Base-by-base conservation (phyloP, 768 basidiomycete species). In the Holtermanniella nyarrowii region DNA sequence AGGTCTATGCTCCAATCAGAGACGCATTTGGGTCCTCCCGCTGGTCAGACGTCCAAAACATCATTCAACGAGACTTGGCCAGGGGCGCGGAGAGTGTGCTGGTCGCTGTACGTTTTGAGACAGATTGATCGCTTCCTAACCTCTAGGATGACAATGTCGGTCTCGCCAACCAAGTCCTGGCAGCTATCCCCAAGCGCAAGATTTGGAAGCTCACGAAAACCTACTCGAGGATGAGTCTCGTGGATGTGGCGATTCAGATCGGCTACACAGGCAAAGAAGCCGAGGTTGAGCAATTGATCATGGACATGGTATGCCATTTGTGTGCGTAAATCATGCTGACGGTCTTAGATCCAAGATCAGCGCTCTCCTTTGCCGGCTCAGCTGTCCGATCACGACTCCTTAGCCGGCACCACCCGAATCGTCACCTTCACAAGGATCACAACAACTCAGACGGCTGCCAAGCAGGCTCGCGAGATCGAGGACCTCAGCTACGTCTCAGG, bases 81-180 rank as follows among this genome's bases (percentile, higher is more conserved):
- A 48, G n/a, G 16, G 16, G 31, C 31, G 31, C 31, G 31, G 10
- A 37, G 31, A 16, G 31, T 37, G 31, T 16, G 7, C 16, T 39
- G 4, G 24, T 18, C 7, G 23, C 18, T 3, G 48, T 26, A 46
- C 14, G 16, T 51, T 13, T 2, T 3, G n/a, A 23, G 21, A 5
- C 26, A 14, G 12, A 41, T 39, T 42, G 10, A 16, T 16, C 10
- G 16, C 10, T 37, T 7, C 10, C 31, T 37, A 37, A 37, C 31
- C 48, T 37, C 3, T 24, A 68, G 66, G 63, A 68, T 45, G 55
- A 49, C 53, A 68, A 65, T 47, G 5, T n/a, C 10, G 61, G 66
- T 14, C 44, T 68, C n/a, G 16, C 62, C 3, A 53, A 61, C 4
- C 54, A 58, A n/a, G 57, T 68, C 16, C 39, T 65, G 20, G 49